phyloP scores from a whole-genome alignment of 352 stramenopile genomes.

The Globisporangium mamillatum region DNA sequence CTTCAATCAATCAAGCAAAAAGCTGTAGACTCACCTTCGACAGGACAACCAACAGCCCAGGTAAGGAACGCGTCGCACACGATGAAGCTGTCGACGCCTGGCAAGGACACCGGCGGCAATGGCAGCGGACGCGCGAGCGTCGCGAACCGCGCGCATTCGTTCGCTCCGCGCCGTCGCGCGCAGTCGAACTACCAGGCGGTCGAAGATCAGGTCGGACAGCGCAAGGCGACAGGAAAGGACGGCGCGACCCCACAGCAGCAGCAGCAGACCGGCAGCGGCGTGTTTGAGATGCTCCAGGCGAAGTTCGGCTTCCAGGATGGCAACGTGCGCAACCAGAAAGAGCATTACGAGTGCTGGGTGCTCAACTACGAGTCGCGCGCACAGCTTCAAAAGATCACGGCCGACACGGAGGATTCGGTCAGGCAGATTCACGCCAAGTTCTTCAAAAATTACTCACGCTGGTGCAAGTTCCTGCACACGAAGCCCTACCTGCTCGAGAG shows the following conservation, averaged over 20 bases:
- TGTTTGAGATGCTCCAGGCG: slow-evolving; percentile 79
- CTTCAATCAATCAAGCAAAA: neutral
- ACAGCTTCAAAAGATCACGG: slow-evolving; percentile 15
- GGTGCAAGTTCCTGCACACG: slow-evolving; percentile 92
- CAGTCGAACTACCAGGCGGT: slow-evolving; percentile 82
- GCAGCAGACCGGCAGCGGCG: slow-evolving; percentile 25
- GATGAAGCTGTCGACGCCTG: slow-evolving; percentile 19
- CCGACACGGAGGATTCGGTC: slow-evolving; percentile 60
- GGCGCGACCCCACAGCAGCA: slow-evolving; percentile 27
- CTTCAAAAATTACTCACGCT: slow-evolving; percentile 92
- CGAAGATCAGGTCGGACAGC: slow-evolving; percentile 28
- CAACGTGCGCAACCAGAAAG: slow-evolving; percentile 81
- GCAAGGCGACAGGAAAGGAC: slow-evolving; percentile 25
- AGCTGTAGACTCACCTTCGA: too few relatives aligned
- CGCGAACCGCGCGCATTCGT: slow-evolving; percentile 16
- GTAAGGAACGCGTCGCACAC: neutral
- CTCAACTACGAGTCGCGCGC: slow-evolving; percentile 82
- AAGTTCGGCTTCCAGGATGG: slow-evolving; percentile 88
- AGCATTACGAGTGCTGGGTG: slow-evolving; percentile 84
- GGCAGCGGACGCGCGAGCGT: slow-evolving; percentile 15
- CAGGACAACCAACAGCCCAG: too few relatives aligned
- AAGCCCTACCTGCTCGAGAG: slow-evolving; percentile 76
- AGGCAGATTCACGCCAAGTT: slow-evolving; percentile 92
- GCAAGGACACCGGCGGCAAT: slow-evolving; percentile 1
- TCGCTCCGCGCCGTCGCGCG: slow-evolving; percentile 43